A percentile compares a stretch with the other conserved stretches of the same genome.
Evolutionary conservation across 2,329 filamentous ascomycete species (phyloP).

Genomic region (Monilinia vaccinii-corymbosi): DNA sequence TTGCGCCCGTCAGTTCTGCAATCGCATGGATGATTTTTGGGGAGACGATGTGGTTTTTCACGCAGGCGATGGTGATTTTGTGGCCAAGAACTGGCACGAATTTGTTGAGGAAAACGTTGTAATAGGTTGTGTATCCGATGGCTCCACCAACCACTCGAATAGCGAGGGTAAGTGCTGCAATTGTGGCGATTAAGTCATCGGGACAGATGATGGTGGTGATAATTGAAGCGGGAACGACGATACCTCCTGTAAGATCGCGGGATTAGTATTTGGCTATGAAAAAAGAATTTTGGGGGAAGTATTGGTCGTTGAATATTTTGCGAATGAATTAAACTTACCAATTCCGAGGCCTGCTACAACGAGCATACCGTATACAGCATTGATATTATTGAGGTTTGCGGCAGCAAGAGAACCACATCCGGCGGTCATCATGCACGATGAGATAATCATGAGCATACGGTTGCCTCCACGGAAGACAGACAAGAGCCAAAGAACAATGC

Average conservation of each 20-base stretch:
- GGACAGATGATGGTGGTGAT: conserved; percentile 63
- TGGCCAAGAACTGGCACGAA: conserved; percentile 27
- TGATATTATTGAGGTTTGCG: conserved; percentile 43
- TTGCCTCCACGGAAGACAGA: conserved; percentile 50
- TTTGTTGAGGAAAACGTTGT: conserved; percentile 43
- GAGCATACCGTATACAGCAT: conserved; percentile 47
- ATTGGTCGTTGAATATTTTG: background rate
- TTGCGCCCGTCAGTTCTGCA: conserved; percentile 44
- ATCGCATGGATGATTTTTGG: conserved; percentile 38
- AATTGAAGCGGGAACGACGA: conserved; percentile 58
- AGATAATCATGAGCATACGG: conserved; percentile 48
- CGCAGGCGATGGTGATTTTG: conserved; percentile 16
- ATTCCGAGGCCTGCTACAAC: conserved; percentile 54
- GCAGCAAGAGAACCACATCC: conserved; percentile 44
- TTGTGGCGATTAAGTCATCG: conserved; percentile 60
- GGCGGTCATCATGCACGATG: conserved; percentile 55
- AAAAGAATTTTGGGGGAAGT: background rate
- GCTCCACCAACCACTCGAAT: conserved; percentile 60
- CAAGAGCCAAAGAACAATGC: conserved; percentile 49
- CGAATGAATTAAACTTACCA: conserved; percentile 30
- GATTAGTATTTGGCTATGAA: background rate
- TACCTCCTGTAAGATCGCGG: conserved; percentile 32
- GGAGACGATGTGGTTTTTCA: conserved; percentile 25
- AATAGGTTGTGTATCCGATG: conserved; percentile 53
- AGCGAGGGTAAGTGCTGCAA: conserved; percentile 59